Evolutionary conservation across 371 early-diverging fungal genomes (phyloP).

Genomic region (Syncephalastrum sp.): DNA sequence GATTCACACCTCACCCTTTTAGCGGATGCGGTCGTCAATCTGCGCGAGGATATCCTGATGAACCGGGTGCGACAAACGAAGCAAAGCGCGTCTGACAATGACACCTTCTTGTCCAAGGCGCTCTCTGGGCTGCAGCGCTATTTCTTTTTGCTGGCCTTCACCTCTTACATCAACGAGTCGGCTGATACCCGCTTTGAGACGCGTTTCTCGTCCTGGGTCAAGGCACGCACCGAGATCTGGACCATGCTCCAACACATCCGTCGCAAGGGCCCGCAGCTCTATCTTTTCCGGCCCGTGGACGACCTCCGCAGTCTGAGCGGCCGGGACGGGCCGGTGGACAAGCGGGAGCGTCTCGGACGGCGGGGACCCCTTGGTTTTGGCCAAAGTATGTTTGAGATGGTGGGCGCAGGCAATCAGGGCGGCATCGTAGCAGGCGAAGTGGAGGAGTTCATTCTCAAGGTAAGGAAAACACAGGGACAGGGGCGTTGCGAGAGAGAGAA

Average conservation of each 20-base stretch:
- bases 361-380: constrained; percentile 15
- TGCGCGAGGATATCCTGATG: constrained; percentile 64
- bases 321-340: neutral
- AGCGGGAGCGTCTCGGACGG: neutral
- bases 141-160: constrained; percentile 63
- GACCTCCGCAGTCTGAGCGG: constrained; percentile 50
- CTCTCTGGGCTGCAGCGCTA: constrained; percentile 65
- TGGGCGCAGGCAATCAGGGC: constrained; percentile 31
- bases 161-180: constrained; percentile 57
- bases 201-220: constrained; percentile 59
- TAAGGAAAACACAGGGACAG: constrained; percentile 13
- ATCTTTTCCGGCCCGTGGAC: constrained; percentile 67
- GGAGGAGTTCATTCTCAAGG: constrained; percentile 62
- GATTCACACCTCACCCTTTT: neutral
- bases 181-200: constrained; percentile 38
- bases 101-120: constrained; percentile 35
- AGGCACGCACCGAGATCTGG: constrained; percentile 56
- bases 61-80: constrained; percentile 59
- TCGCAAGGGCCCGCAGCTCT: constrained; percentile 47
- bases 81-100: constrained; percentile 22
- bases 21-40: constrained; percentile 64
- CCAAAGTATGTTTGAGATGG: constrained; percentile 52
- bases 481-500: neutral
- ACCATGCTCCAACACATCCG: constrained; percentile 61
- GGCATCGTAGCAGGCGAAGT: constrained; percentile 49